Evolutionary conservation across 441 rosid genomes (phyloP), one percentile per base, ranked within the genome.

Genomic region (Gossypium trilobum): DNA sequence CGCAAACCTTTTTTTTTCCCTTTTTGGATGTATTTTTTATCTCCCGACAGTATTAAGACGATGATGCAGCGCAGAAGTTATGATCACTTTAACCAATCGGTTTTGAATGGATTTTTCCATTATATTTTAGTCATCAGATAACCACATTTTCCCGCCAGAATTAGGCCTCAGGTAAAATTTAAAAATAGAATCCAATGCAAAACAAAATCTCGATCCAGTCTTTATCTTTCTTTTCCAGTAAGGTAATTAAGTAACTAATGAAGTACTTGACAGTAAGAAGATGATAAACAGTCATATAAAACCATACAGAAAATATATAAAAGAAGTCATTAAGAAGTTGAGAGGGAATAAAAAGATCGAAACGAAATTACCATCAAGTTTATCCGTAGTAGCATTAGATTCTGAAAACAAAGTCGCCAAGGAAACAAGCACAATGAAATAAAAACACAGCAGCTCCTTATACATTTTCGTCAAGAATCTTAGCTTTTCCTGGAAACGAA

Each of bases 371-470:
- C 99, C 93, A 65, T 92, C 96, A 23, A 83, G 78, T 25, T 81
- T 83, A 82, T 92, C 91, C 27, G 96, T 91, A 29, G 71, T 73
- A 9, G 93, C 86, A 54, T 76, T 64, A 70, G 87, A 78, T 36
- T 74, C 78, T 68, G 71, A 71, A 82, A 78, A 77, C 59, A 86
- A 78, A 75, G 77, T 68, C 61, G 70, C 77, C 7, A 54, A 79
- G 86, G 87, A 62, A 72, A 83, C 39, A 63, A 80, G 29, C 10
- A 74, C 74, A 19, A 72, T 27, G 55, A 81, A 76, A 75, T 16
- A 73, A 65, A 55, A 56, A 59, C 68, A 65, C 48, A 25, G 77
- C 46, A 59, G 13, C 58, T 75, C 73, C 42, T 59, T 79, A 31
- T 55, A 79, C 86, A 82, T 79, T 77, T 79, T 76, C 75, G 46